phyloP scores from a whole-genome alignment of 768 basidiomycete genomes.

The Favolaschia claudopus region DNA sequence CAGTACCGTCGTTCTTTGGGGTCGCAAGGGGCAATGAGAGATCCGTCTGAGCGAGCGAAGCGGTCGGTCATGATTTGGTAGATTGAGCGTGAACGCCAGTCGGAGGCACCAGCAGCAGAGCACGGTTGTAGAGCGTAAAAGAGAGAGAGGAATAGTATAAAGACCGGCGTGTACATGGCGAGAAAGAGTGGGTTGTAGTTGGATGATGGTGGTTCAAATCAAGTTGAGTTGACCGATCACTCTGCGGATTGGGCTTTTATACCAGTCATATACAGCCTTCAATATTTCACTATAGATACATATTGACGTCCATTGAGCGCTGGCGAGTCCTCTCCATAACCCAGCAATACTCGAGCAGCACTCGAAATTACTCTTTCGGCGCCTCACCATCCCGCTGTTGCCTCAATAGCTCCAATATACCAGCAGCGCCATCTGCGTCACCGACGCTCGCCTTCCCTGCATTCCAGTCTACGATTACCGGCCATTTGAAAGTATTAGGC shows the following conservation, averaged over 20 bases:
- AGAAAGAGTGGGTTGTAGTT: not conserved
- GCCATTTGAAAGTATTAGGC: conserved; percentile 75
- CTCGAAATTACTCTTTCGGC: conserved; percentile 48
- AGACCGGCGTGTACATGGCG: conserved; percentile 10
- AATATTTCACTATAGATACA: too few relatives aligned
- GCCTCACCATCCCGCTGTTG: conserved; percentile 72
- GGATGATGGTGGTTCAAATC: too few relatives aligned
- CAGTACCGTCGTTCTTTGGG: conserved; percentile 58
- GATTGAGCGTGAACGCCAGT: conserved; percentile 62
- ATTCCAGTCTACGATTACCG: conserved; percentile 81
- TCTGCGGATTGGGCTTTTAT: too few relatives aligned
- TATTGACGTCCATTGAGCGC: too few relatives aligned
- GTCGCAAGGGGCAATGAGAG: conserved; percentile 52
- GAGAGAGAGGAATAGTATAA: conserved; percentile 27
- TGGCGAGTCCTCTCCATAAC: too few relatives aligned
- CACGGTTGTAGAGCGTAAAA: conserved; percentile 20
- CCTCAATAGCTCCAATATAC: conserved; percentile 69
- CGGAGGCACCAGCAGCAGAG: conserved; percentile 52
- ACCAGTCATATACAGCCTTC: too few relatives aligned
- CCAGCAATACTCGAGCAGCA: too few relatives aligned
- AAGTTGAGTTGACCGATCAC: too few relatives aligned
- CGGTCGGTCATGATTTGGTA: conserved; percentile 67
- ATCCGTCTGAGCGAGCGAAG: conserved; percentile 55
- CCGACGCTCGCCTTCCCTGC: conserved; percentile 71
- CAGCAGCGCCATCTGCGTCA: conserved; percentile 71